Evolutionary conservation across 2,329 filamentous ascomycete species (phyloP).

Genomic region (Aureobasidium leucospermi): DNA sequence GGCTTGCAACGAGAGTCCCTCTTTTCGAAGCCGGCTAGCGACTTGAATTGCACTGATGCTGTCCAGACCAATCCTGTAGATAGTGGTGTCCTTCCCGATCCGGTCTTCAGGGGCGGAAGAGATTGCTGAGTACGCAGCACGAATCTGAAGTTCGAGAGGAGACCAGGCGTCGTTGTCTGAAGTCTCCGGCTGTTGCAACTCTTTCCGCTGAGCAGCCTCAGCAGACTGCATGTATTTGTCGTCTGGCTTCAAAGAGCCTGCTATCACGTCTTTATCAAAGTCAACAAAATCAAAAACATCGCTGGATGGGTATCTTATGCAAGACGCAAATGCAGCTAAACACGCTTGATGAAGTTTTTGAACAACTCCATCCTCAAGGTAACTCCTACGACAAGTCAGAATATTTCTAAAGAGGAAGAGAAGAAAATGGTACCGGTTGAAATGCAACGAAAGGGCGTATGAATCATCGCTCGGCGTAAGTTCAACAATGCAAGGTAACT

Average conservation of each 20-base stretch:
- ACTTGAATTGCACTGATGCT: slow-evolving; percentile 82
- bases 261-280: slow-evolving; percentile 15
- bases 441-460: slow-evolving; percentile 57
- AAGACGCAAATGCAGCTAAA: slow-evolving; percentile 19
- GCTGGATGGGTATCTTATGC: slow-evolving; percentile 24
- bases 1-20: slow-evolving; percentile 54
- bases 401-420: neutral
- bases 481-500: slow-evolving; percentile 17
- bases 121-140: slow-evolving; percentile 51
- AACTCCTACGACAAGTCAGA: slow-evolving; percentile 15
- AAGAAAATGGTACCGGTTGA: slow-evolving; percentile 31
- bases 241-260: slow-evolving; percentile 10
- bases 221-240: neutral
- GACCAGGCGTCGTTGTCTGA: slow-evolving; percentile 37
- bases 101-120: slow-evolving; percentile 43
- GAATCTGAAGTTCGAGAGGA: slow-evolving; percentile 45
- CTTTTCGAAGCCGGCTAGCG: slow-evolving; percentile 56
- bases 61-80: slow-evolving; percentile 84
- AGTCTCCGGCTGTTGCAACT: neutral
- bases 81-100: slow-evolving; percentile 58
- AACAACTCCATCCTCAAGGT: slow-evolving; percentile 16
- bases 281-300: slow-evolving; percentile 18
- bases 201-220: neutral
- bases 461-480: slow-evolving; percentile 36
- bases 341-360: slow-evolving; percentile 9